Evolutionary conservation across 441 rosid genomes (phyloP).

Genomic region (Croton laevigatus): DNA sequence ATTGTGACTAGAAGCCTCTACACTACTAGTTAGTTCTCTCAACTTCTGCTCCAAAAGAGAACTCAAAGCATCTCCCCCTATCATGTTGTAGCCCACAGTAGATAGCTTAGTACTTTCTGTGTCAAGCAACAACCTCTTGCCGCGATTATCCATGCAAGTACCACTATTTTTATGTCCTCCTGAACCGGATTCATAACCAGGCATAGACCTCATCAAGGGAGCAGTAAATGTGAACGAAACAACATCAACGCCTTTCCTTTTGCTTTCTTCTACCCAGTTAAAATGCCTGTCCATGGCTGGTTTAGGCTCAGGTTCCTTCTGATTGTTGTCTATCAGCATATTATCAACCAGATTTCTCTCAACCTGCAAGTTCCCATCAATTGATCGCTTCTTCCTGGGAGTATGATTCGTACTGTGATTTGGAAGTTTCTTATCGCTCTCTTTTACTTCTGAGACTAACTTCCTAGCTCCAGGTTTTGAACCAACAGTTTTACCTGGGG

Average conservation of each 20-base stretch:
- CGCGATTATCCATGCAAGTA: slow-evolving; percentile 28
- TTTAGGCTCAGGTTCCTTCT: slow-evolving; percentile 35
- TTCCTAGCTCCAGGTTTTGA: slow-evolving; percentile 58
- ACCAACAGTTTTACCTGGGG: slow-evolving; percentile 35
- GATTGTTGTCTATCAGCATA: slow-evolving; percentile 26
- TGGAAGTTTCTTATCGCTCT: slow-evolving; percentile 39
- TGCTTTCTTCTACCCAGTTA: slow-evolving; percentile 64
- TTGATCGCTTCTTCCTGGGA: slow-evolving; percentile 69
- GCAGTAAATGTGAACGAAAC: slow-evolving; percentile 94
- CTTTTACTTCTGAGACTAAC: slow-evolving; percentile 35
- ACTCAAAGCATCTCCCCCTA: slow-evolving; percentile 80
- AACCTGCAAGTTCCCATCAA: slow-evolving; percentile 39
- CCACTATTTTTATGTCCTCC: slow-evolving; percentile 23
- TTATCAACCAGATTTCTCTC: slow-evolving; percentile 41
- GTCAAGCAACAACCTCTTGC: slow-evolving; percentile 51
- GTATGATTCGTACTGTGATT: slow-evolving; percentile 33
- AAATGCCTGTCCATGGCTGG: slow-evolving; percentile 37
- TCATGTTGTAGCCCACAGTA: slow-evolving; percentile 55
- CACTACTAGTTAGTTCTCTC: slow-evolving; percentile 57
- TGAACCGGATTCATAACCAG: slow-evolving; percentile 42
- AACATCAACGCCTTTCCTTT: slow-evolving; percentile 78
- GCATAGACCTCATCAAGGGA: slow-evolving; percentile 56
- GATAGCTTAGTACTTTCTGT: slow-evolving; percentile 48
- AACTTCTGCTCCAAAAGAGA: slow-evolving; percentile 85
- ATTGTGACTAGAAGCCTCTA: slow-evolving; percentile 53